Conservation (phyloP, 345 rosid genomes). For the Nephelium lappaceum region DNA sequence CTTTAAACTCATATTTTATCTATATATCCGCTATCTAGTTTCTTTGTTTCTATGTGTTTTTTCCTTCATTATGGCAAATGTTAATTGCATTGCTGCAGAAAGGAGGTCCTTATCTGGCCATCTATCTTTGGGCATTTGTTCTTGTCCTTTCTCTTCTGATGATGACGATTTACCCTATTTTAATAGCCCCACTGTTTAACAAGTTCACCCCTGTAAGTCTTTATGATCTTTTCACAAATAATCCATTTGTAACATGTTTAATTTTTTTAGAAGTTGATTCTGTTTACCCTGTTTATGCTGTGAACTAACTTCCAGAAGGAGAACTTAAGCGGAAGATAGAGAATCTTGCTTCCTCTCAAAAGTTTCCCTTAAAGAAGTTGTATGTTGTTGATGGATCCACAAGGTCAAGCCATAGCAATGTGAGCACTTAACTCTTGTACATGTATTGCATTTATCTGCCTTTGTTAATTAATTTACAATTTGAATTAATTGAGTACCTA, state of each 20-base stretch:
- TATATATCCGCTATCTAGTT: not conserved
- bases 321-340: constrained; percentile 79
- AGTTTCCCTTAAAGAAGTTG: constrained; percentile 91
- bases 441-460: not conserved
- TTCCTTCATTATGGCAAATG: constrained; percentile 8
- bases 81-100: constrained; percentile 56
- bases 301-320: constrained; percentile 88
- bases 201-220: constrained; percentile 93
- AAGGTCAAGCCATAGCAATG: constrained; percentile 99
- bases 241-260: not conserved
- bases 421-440: constrained; percentile 44
- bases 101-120: constrained; percentile 99
- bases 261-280: constrained; percentile 16
- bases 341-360: constrained; percentile 85
- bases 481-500: not conserved
- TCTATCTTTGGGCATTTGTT: constrained; percentile 98
- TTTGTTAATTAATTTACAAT: not conserved
- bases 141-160: constrained; percentile 88
- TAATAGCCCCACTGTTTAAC: constrained; percentile 97
- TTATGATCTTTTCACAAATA: constrained; percentile 7
- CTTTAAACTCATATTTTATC: constrained; percentile 7
- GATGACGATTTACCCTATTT: constrained; percentile 93
- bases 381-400: constrained; percentile 99
- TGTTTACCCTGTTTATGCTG: constrained; percentile 22
- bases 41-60: not conserved